Evolutionary conservation across 176 grass and related monocot species (phyloP).

Genomic region (Carex littledalei): DNA sequence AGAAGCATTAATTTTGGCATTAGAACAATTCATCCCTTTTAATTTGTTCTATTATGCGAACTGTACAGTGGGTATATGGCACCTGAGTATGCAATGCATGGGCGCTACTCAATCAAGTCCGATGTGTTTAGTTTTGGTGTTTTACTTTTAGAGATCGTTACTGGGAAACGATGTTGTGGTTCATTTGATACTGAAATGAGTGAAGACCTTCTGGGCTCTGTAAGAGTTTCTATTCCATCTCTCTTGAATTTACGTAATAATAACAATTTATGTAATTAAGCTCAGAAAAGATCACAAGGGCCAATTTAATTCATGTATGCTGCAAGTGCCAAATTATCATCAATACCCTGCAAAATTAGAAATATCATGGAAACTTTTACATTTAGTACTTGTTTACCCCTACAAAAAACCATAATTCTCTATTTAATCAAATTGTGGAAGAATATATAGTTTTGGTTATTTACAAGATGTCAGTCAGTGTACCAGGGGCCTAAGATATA

Average conservation of each 20-base stretch:
- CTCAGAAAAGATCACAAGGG: background rate
- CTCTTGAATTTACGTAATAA: background rate
- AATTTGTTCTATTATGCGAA: slow-evolving; percentile 11
- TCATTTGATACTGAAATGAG: background rate
- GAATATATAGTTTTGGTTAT: background rate
- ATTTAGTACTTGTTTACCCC: background rate
- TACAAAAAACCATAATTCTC: background rate
- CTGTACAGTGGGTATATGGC: slow-evolving; percentile 62
- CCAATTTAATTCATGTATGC: background rate
- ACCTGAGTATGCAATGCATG: slow-evolving; percentile 71
- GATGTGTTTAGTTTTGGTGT: slow-evolving; percentile 76
- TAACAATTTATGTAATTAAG: background rate
- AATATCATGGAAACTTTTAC: background rate
- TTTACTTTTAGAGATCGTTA: slow-evolving; percentile 56
- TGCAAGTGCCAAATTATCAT: background rate
- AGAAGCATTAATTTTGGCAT: background rate
- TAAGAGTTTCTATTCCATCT: slow-evolving; percentile 1
- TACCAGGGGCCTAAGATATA: background rate
- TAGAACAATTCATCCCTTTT: background rate
- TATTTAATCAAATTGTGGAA: background rate
- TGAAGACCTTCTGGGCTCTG: slow-evolving; percentile 15
- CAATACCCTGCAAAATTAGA: background rate
- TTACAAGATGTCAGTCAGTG: background rate
- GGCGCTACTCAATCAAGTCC: slow-evolving; percentile 53
- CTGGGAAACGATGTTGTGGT: slow-evolving; percentile 33